phyloP scores from a whole-genome alignment of 352 stramenopile species.

The Thraustochytrium striatum region DNA sequence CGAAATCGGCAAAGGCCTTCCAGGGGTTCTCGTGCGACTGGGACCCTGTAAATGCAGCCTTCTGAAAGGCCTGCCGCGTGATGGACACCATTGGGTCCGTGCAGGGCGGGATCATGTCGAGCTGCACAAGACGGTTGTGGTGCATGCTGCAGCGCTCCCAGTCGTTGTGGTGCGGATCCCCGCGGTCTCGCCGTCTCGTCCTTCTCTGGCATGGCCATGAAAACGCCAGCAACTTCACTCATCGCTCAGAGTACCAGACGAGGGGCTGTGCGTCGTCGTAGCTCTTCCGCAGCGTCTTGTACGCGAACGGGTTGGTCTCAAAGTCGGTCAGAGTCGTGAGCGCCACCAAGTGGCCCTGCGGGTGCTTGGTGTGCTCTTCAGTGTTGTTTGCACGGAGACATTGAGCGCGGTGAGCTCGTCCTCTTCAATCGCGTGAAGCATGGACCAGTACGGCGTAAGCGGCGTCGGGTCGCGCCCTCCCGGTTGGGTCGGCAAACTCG shows the following conservation, averaged over 20 bases:
- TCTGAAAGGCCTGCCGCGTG: not conserved
- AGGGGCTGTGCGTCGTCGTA: not conserved
- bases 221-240: not conserved
- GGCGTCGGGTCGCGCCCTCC: not conserved
- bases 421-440: not conserved
- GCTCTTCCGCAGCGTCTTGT: not conserved
- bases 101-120: not conserved
- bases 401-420: not conserved
- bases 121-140: too few species aligned
- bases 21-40: not conserved
- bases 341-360: not conserved
- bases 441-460: constrained; percentile 2
- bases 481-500: not conserved
- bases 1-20: not conserved
- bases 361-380: not conserved
- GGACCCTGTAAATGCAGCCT: too few species aligned
- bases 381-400: not conserved
- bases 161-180: not conserved
- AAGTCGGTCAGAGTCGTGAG: not conserved
- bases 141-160: too few species aligned
- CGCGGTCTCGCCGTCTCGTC: not conserved
- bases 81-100: constrained; percentile 4
- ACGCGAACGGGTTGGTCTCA: constrained; percentile 4
- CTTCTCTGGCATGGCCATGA: not conserved
- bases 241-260: not conserved